Conservation (phyloP, 257 asterid species). For the Rauvolfia tetraphylla region DNA sequence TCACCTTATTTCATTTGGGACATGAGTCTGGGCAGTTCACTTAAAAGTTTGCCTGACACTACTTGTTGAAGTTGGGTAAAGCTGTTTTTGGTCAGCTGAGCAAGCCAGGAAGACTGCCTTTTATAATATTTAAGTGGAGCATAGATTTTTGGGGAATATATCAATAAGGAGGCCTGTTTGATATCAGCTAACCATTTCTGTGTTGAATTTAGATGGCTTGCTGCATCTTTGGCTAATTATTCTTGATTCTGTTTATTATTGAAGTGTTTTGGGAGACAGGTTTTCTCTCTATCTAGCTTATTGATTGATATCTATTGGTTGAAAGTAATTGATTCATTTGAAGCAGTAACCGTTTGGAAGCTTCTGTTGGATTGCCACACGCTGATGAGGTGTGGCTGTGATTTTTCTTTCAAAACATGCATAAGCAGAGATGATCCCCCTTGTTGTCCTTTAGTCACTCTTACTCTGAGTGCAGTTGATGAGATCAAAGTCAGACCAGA, state of each 20-base stretch:
- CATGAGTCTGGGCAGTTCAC: neutral
- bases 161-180: neutral
- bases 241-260: neutral
- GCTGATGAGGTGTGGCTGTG: slow-evolving; percentile 4
- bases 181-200: neutral
- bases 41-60: neutral
- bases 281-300: neutral
- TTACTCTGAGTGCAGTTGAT: neutral
- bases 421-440: slow-evolving; percentile 5
- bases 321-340: slow-evolving; percentile 10
- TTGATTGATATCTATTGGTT: slow-evolving; percentile 14
- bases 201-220: slow-evolving; percentile 10
- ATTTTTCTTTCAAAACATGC: neutral
- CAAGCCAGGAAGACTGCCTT: neutral
- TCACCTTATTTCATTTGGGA: neutral
- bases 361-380: neutral
- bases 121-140: neutral
- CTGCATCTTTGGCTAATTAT: neutral
- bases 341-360: slow-evolving; percentile 27
- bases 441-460: neutral
- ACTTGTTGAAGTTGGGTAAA: neutral
- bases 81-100: neutral
- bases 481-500: neutral
- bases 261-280: neutral
- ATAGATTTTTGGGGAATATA: neutral